Base-by-base conservation (phyloP, 352 stramenopile species). In the Pythium dissimile region DNA sequence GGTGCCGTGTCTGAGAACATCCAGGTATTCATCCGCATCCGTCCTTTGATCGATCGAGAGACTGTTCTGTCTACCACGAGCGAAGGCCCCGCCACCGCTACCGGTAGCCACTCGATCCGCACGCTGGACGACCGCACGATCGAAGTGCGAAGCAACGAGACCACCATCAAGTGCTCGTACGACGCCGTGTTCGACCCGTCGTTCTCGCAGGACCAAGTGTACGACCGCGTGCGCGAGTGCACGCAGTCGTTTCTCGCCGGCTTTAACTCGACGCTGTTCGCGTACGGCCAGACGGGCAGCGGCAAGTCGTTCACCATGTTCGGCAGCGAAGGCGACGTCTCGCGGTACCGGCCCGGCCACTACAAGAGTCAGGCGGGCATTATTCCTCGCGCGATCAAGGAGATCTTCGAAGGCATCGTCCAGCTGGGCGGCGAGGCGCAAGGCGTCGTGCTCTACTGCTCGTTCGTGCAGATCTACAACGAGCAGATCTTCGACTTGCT, bases 401-500 rank as follows among this genome's bases (percentile, higher is more conserved):
- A 91, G 43, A 89, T 93, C 42, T 93, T 94, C 44, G 80, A 76
- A 13, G 67, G 75, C 1, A 74, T 85, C 5, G 75, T 92, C 21
- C 75, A 82, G 51, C 81, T 77, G 62, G 78, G 87, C 34, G 62
- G 57, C 8, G 69, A 77, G 15, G 59, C 66, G 1, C 66, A 81
- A 37, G 59, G 59, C 21, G 69, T 67, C 5, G 66, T 66, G 20
- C 67, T 94, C 0, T 95, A 84, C 37, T 95, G 84, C 54, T 93
- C 80, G 2, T 95, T 95, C 43, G 80, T 92, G 20, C 88, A 97
- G 66, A 89, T 97, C 54, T 97, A 96, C 77, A 98, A 98, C 55
- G 91, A 98, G 42, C 79, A 96, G 51, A 74, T 96, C 18, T 97
- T 89, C 48, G 90, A 97, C 49, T 51, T 97, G 34, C 59, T 97